Percentiles rank a stretch among this genome's conserved stretches.
Evolutionary conservation across 129 eudicot species (phyloP).

Genomic region (Centaurea solstitialis): DNA sequence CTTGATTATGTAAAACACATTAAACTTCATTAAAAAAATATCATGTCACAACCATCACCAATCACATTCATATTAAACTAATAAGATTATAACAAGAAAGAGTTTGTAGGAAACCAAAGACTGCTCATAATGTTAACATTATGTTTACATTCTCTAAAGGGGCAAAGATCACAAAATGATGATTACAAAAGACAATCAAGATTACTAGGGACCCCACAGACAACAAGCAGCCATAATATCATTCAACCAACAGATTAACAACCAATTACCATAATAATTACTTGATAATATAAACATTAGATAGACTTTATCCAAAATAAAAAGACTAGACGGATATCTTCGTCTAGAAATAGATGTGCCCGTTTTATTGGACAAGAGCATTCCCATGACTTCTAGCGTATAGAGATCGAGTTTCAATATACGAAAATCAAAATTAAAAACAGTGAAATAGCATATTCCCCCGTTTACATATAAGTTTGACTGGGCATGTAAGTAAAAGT

Average conservation of each 20-base stretch:
- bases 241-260: slow-evolving; percentile 14
- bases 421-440: background rate
- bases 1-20: slow-evolving; percentile 15
- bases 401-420: background rate
- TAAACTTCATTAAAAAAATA: background rate
- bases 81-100: slow-evolving; percentile 27
- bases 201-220: slow-evolving; percentile 24
- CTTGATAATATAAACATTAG: slow-evolving; percentile 14
- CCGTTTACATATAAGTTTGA: background rate
- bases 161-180: slow-evolving; percentile 11
- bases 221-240: slow-evolving; percentile 23
- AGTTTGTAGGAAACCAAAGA: slow-evolving; percentile 33
- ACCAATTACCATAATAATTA: slow-evolving; percentile 19
- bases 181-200: background rate
- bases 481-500: slow-evolving; percentile 1
- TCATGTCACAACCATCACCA: slow-evolving; percentile 13
- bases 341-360: slow-evolving; percentile 7
- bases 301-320: background rate
- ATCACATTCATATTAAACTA: slow-evolving; percentile 25
- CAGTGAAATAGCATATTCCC: background rate
- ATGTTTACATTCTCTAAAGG: background rate
- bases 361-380: slow-evolving; percentile 9
- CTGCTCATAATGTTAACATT: slow-evolving; percentile 15
- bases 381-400: background rate
- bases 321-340: slow-evolving; percentile 1